Conservation (phyloP, 2,329 filamentous ascomycete genomes). For the Botrytis aclada region DNA sequence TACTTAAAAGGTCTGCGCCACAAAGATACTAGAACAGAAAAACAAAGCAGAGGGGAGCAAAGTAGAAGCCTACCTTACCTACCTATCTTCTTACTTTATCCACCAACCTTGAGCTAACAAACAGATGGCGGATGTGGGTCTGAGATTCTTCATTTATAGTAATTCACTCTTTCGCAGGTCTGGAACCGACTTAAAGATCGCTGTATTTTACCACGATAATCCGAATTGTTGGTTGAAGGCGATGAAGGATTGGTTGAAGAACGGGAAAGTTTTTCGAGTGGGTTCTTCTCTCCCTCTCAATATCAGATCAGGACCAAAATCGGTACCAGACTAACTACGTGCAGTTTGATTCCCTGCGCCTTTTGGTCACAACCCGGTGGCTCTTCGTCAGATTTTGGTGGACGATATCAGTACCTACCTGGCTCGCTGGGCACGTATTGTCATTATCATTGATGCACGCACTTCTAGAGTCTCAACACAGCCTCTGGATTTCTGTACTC, state of each 20-base stretch:
- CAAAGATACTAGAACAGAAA: not conserved
- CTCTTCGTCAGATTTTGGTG: not conserved
- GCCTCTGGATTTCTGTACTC: not conserved
- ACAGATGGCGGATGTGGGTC: not conserved
- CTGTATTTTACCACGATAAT: not conserved
- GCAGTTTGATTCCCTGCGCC: not conserved
- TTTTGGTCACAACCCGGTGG: not conserved
- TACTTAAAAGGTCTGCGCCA: slow-evolving; percentile 4
- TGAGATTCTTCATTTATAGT: not conserved
- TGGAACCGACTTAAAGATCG: not conserved
- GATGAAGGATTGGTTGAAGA: not conserved
- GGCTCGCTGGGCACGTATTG: not conserved
- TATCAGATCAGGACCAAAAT: not conserved
- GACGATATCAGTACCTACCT: not conserved
- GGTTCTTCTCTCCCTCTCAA: not conserved
- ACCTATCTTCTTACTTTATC: not conserved
- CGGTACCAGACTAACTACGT: not conserved
- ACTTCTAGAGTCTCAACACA: not conserved
- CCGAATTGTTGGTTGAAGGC: not conserved
- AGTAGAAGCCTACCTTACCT: not conserved
- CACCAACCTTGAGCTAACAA: not conserved
- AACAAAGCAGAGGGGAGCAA: not conserved
- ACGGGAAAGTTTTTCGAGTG: not conserved
- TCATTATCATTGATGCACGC: not conserved
- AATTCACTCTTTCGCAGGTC: not conserved